Conservation (phyloP, 2,329 filamentous ascomycete species). For the Colletotrichum musae region DNA sequence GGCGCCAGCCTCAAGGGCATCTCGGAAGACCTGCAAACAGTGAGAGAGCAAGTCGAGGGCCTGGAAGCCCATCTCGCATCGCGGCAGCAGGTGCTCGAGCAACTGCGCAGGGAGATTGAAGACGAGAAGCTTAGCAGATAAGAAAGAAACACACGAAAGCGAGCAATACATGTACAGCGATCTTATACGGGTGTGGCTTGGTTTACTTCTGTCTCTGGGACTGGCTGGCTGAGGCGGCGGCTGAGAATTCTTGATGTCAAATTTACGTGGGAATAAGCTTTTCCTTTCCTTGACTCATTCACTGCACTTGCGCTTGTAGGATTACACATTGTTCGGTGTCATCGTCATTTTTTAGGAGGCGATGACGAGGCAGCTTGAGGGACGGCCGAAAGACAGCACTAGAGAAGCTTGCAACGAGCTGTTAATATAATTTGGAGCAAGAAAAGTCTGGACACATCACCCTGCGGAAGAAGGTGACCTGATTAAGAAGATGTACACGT, state of each 20-base stretch:
- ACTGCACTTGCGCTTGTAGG: slow-evolving; percentile 29
- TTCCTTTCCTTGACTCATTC: slow-evolving; percentile 25
- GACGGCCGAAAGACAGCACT: neutral
- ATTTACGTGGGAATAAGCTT: slow-evolving; percentile 12
- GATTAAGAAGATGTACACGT: slow-evolving; percentile 23
- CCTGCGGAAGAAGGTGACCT: neutral
- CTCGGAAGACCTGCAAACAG: slow-evolving; percentile 86
- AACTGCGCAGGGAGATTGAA: slow-evolving; percentile 86
- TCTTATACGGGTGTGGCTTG: slow-evolving; percentile 8
- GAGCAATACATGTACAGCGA: neutral
- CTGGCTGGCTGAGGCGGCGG: slow-evolving; percentile 20
- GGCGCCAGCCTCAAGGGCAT: slow-evolving; percentile 84
- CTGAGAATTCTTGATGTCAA: slow-evolving; percentile 22
- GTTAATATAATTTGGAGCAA: slow-evolving; percentile 11
- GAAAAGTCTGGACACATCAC: neutral
- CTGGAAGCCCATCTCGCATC: slow-evolving; percentile 85
- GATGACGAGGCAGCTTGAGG: neutral
- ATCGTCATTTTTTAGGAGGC: neutral
- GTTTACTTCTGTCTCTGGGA: neutral
- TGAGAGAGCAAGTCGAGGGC: slow-evolving; percentile 95
- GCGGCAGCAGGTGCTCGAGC: slow-evolving; percentile 81
- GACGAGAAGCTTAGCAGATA: slow-evolving; percentile 79
- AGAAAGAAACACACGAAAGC: neutral
- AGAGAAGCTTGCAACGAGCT: neutral
- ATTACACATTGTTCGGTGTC: slow-evolving; percentile 15